phyloP scores from a whole-genome alignment of 192 early-diverging fungal genomes.

The Entomortierella parvispora region DNA sequence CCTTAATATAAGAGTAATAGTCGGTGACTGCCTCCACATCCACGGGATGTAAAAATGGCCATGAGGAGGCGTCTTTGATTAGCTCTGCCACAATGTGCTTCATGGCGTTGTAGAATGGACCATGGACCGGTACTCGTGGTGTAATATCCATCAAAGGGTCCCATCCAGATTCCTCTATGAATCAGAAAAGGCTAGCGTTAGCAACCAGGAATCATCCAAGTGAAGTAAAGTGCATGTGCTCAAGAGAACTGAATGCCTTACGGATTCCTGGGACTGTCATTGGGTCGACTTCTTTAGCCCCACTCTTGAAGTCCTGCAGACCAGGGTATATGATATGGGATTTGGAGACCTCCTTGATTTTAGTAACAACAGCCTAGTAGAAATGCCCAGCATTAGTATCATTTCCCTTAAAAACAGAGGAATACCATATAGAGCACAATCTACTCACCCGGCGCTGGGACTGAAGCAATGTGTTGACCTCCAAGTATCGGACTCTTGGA shows the following conservation, averaged over 20 bases:
- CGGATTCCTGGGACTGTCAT: constrained; percentile 87
- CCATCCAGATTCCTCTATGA: constrained; percentile 89
- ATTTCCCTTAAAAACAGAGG: too few relatives aligned
- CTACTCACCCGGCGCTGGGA: constrained; percentile 66
- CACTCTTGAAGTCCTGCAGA: constrained; percentile 73
- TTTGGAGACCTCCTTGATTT: constrained; percentile 78
- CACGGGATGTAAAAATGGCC: constrained; percentile 96
- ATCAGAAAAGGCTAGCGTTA: not conserved
- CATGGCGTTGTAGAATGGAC: constrained; percentile 74
- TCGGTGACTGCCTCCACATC: constrained; percentile 88
- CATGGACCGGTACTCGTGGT: constrained; percentile 55
- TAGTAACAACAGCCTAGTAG: constrained; percentile 80
- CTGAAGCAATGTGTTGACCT: constrained; percentile 76
- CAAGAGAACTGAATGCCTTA: constrained; percentile 37
- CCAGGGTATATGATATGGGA: constrained; percentile 87
- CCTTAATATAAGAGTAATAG: constrained; percentile 95
- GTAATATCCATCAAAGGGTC: constrained; percentile 84
- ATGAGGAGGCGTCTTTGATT: constrained; percentile 78
- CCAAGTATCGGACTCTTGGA: constrained; percentile 87
- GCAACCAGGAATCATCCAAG: not conserved
- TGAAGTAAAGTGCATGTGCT: not conserved
- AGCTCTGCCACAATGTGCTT: constrained; percentile 81
- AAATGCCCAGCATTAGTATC: too few relatives aligned
- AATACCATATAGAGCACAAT: not conserved
- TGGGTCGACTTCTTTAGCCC: constrained; percentile 74